A percentile compares a stretch with the other conserved stretches of the same genome.
Evolutionary conservation across 352 stramenopile species (phyloP).

Genomic region (Phytopythium sindhum): DNA sequence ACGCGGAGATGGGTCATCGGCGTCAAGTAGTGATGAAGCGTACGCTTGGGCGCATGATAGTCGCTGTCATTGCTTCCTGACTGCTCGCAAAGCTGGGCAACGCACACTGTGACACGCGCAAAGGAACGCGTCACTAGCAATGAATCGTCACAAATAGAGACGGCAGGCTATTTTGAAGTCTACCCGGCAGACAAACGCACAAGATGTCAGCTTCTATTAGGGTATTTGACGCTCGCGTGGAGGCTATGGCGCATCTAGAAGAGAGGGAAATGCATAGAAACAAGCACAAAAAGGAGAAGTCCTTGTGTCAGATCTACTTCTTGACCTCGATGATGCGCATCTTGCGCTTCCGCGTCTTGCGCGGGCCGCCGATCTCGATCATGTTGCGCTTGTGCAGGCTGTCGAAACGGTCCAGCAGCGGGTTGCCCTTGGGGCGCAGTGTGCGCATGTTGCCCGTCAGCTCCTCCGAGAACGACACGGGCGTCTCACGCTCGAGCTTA

Average conservation of each 20-base stretch:
- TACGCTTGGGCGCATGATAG: constrained; percentile 64
- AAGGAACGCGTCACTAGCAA: neutral
- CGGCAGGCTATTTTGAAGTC: neutral
- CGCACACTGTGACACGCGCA: neutral
- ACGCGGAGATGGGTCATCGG: neutral
- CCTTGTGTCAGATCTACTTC: constrained; percentile 39
- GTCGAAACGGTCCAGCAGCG: constrained; percentile 80
- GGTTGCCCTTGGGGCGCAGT: constrained; percentile 77
- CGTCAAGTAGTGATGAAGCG: constrained; percentile 2
- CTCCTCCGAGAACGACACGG: constrained; percentile 76
- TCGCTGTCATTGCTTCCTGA: constrained; percentile 24
- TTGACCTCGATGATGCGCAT: constrained; percentile 77
- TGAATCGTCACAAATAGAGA: neutral
- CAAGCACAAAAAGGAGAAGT: neutral
- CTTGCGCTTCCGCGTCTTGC: constrained; percentile 66
- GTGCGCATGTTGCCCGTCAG: constrained; percentile 76
- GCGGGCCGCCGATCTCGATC: constrained; percentile 70
- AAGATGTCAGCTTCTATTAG: constrained; percentile 3
- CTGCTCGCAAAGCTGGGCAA: neutral
- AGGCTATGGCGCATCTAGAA: neutral
- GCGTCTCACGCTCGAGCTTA: constrained; percentile 68
- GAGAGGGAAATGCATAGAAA: constrained; percentile 13
- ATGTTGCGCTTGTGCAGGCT: constrained; percentile 87
- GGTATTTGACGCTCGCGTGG: neutral
- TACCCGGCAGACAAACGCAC: neutral